Evolutionary conservation across 768 basidiomycete species (phyloP).

Genomic region (Hemileccinum rubropunctum): DNA sequence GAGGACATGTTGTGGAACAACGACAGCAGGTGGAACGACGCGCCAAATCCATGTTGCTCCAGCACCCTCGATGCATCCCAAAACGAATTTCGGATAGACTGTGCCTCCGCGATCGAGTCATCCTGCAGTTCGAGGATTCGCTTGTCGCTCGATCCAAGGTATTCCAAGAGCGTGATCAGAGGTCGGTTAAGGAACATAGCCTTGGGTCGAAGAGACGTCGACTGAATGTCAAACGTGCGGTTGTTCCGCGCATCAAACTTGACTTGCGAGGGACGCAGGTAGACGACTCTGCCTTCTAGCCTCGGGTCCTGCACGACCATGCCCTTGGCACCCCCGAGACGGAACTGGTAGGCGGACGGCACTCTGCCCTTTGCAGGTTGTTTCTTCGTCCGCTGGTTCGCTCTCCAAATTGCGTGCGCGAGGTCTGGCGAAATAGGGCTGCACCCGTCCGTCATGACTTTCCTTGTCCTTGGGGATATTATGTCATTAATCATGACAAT

Average conservation of each 20-base stretch:
- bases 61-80: constrained; percentile 37
- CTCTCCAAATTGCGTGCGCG: constrained; percentile 34
- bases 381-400: constrained; percentile 30
- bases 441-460: constrained; percentile 51
- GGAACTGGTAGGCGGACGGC: constrained; percentile 45
- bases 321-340: constrained; percentile 47
- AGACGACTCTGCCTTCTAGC: constrained; percentile 34
- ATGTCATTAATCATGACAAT: constrained; percentile 33
- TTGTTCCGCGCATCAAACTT: constrained; percentile 43
- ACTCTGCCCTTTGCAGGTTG: constrained; percentile 11
- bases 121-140: constrained; percentile 40
- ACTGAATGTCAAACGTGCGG: constrained; percentile 46
- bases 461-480: constrained; percentile 19
- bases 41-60: constrained; percentile 43
- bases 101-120: constrained; percentile 36
- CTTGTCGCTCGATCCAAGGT: constrained; percentile 34
- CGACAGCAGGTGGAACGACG: constrained; percentile 44
- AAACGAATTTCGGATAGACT: constrained; percentile 34
- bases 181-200: constrained; percentile 46
- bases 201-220: constrained; percentile 43
- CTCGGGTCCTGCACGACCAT: constrained; percentile 44
- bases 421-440: constrained; percentile 43
- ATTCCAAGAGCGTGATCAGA: constrained; percentile 47
- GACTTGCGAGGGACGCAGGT: constrained; percentile 43
- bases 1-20: constrained; percentile 37